Base-by-base conservation (phyloP, 257 asterid species). In the Solanum peruvianum region DNA sequence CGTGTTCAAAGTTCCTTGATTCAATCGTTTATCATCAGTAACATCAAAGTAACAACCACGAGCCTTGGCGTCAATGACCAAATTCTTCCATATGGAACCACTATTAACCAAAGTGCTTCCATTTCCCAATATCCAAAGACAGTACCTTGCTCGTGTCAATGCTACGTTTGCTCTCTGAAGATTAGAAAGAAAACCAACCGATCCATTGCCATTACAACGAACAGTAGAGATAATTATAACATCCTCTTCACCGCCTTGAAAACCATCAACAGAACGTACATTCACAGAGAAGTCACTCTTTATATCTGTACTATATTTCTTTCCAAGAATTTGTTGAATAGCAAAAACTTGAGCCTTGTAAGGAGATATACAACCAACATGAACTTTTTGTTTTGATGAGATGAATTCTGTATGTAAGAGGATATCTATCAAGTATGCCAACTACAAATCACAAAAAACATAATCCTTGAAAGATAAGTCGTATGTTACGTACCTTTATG, bases 221-320 rank as follows among this genome's bases (percentile, higher is more conserved):
- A 93, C 98, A 0, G 98, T 95, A 1, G 98, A 95, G 72, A 94
- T 89, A 35, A 95, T 92, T 9, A 95, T 94, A 9, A 93, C 84
- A 45, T 95, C 98, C 87, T 95, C 95, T 87, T 95, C 98, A 5
- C 96, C 96, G 11, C 98, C 98, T 92, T 95, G 98, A 85, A 94
- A 94, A 21, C 98, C 98, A 89, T 94, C 98, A 67, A 94, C 94
- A 6, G 98, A 91, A 0, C 94, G 91, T 9, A 96, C 94, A 86
- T 90, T 94, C 44, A 94, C 98, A 4, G 95, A 93, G 87, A 96
- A 94, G 9, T 70, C 89, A 39, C 92, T 90, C 7, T 89, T 88
- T 23, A 87, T 87, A 77, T 94, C 96, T 3, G 91, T 71, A 87
- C 94, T 90, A 44, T 96, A 94, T 11, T 85, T 88, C 88, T 91